Evolutionary conservation across 176 grass and related monocot genomes (phyloP), one percentile per base, ranked within the genome.

Genomic region (Triticum dicoccoides): DNA sequence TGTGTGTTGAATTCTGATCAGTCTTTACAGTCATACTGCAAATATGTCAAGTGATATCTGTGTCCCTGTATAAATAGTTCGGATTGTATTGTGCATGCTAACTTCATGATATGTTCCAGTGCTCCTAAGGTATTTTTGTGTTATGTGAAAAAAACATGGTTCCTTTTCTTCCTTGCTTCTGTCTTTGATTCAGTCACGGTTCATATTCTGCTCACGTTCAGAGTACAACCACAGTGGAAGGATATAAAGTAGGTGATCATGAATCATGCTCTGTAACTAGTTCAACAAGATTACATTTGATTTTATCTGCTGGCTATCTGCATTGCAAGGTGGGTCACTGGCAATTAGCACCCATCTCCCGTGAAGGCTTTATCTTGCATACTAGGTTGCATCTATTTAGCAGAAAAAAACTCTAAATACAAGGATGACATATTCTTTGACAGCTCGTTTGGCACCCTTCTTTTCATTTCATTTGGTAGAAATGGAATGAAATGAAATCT

Each of bases 1-100:
- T 72, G 3, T 64, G 59, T 85, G 41, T 81, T 85, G 56, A 79
- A 64, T 81, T 9, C 65, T 42, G 2, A 84, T 65, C 76, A 70
- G 14, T 70, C 15, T 65, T 80, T 73, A 67, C 58, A 52, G 23
- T 79, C 33, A 58, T 34, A 61, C 61, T 18, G 17, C 24, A 61
- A 82, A 65, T 64, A 84, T 83, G 17, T 34, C 73, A 24, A 67
- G 23, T 79, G 42, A 51, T 79, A 35, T 54, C 21, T 79, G 33
- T 34, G 13, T 62, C 42, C 73, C 11, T 44, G 41, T 61, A 25
- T 39, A 59, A 73, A 56, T 33, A 72, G 49, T 66, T 69, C 18
- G 34, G 24, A 88, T 63, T 45, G n/a, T 69, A 75, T 30, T 41
- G 3, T 73, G 38, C 12, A 35, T 72, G 23, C 34, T 73, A 82